Base-by-base conservation (phyloP, 2,329 filamentous ascomycete species). In the Colletotrichum tropicicola region DNA sequence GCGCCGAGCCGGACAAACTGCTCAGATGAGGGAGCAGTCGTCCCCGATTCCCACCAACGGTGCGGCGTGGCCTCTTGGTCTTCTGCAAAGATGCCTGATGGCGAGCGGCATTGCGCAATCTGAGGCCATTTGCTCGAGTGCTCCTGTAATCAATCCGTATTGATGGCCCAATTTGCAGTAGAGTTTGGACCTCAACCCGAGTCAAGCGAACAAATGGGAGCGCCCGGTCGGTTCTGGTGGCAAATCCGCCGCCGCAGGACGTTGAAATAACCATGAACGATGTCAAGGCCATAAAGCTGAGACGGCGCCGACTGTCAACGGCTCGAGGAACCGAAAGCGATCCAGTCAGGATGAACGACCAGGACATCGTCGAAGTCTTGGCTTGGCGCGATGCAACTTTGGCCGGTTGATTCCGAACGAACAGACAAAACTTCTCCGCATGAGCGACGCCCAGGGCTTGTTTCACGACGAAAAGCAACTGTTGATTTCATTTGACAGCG, bases 371-470 rank as follows among this genome's bases (percentile, higher is more conserved):
- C 27, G 41, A 45, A 32, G 47, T 28, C 41, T 37, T 45, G 59
- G 54, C 59, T 52, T 43, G 30, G 13, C 27, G 53, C 43, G 39
- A 65, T 65, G 51, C 43, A 23, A 65, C 49, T 55, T 27, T 51
- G 49, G 35, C 62, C 62, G 57, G 57, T 45, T 65, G 44, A 27
- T 65, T 55, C 57, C 62, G 62, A 65, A 37, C 35, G 44, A 56
- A 53, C 49, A 60, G 56, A 59, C 23, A 7, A 35, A 32, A 10
- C 12, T n/a, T 30, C 39, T 54, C 48, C 39, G 47, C 47, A 53
- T 28, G 15, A 27, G 10, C 13, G 30, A 43, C 19, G 28, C 37
- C 32, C 19, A 43, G 59, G 35, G 59, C 35, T 19, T 57, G 54
- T 57, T 57, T 57, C 54, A 57, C 17, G n/a, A 37, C 32, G 54